Conservation (phyloP, 192 early-diverging fungal genomes). For the Dissophora globulifera region DNA sequence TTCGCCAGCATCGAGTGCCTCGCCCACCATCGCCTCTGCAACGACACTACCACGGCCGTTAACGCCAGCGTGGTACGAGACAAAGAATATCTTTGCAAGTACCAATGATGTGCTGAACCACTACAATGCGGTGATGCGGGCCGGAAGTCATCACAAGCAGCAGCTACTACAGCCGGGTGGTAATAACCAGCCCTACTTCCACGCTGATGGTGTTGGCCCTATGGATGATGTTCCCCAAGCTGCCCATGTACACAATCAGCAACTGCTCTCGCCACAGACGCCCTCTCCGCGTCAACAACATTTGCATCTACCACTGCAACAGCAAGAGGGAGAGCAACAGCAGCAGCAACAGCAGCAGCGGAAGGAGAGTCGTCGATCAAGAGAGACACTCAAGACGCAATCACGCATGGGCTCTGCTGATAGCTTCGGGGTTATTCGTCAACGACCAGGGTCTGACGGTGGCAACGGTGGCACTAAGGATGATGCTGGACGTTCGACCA, state of each 20-base stretch:
- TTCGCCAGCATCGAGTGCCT: conserved; percentile 22
- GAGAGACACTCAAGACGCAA: background rate
- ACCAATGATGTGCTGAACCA: conserved; percentile 43
- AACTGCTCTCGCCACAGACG: background rate
- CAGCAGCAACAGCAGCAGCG: background rate
- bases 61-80: conserved; percentile 44
- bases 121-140: conserved; percentile 40
- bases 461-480: no score
- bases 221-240: conserved; percentile 9
- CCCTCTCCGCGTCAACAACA: background rate
- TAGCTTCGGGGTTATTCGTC: conserved; percentile 44
- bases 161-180: conserved; percentile 4
- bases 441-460: conserved; percentile 5
- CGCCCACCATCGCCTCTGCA: conserved; percentile 16
- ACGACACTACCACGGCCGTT: conserved; percentile 38
- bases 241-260: background rate
- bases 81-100: conserved; percentile 36
- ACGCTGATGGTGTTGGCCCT: conserved; percentile 5
- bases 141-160: conserved; percentile 22
- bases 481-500: background rate
- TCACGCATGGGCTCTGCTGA: conserved; percentile 35
- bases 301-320: background rate
- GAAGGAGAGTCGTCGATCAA: background rate
- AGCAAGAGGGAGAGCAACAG: background rate
- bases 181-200: background rate